A percentile compares a stretch with the other conserved stretches of the same genome.
Evolutionary conservation across 192 early-diverging fungal species (phyloP).

Genomic region (Coemansia erecta): DNA sequence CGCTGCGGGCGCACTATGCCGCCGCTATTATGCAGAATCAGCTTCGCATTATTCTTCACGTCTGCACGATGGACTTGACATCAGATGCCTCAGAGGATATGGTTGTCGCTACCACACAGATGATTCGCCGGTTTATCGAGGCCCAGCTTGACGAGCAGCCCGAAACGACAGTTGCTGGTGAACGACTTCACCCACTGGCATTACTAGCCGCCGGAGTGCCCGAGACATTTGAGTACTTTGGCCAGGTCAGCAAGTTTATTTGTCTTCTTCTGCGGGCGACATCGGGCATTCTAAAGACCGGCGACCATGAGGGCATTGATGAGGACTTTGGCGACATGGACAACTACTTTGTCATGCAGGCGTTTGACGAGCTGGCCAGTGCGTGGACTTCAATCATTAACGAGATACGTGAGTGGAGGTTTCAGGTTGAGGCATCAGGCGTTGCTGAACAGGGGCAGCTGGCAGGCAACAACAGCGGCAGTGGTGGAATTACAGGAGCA

Average conservation of each 20-base stretch:
- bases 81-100: constrained; percentile 42
- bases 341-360: constrained; percentile 55
- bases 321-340: constrained; percentile 53
- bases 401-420: constrained; percentile 38
- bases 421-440: constrained; percentile 17
- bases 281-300: constrained; percentile 31
- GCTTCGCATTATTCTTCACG: constrained; percentile 42
- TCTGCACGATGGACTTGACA: constrained; percentile 41
- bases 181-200: constrained; percentile 33
- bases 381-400: constrained; percentile 46
- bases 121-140: constrained; percentile 50
- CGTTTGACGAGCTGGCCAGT: constrained; percentile 51
- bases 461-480: background rate
- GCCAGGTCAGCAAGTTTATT: constrained; percentile 44
- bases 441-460: background rate
- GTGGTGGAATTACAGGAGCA: background rate
- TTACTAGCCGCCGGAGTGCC: constrained; percentile 34
- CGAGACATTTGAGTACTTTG: constrained; percentile 48
- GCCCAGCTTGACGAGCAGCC: constrained; percentile 44
- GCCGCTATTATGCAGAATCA: constrained; percentile 41
- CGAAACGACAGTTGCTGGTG: constrained; percentile 14
- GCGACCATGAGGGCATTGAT: constrained; percentile 26
- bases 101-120: constrained; percentile 47
- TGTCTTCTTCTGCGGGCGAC: constrained; percentile 42
- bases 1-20: constrained; percentile 35